A percentile compares a stretch with the other conserved stretches of the same genome.
Evolutionary conservation across 140 eudicot genomes (phyloP).

Genomic region (Oenanthe javanica): DNA sequence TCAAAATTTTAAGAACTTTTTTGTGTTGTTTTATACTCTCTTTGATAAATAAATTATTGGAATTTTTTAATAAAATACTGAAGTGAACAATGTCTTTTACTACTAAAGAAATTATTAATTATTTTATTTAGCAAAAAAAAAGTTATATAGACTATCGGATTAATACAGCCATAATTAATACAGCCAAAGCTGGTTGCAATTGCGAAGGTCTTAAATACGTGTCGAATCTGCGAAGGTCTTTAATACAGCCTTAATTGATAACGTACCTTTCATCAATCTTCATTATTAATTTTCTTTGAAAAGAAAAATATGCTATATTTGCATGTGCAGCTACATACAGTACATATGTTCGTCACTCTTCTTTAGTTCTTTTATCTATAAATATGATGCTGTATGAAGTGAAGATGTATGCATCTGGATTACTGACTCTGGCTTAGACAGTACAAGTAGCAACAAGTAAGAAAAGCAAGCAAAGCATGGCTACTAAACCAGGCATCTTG

Average conservation of each 20-base stretch:
- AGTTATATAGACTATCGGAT: too few relatives aligned
- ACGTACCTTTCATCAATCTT: not conserved
- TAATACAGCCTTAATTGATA: too few relatives aligned
- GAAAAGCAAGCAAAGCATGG: conserved; percentile 6
- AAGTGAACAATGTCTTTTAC: too few relatives aligned
- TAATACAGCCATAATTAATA: not conserved
- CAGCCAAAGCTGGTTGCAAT: not conserved
- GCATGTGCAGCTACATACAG: not conserved
- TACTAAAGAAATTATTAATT: too few relatives aligned
- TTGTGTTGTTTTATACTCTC: too few relatives aligned
- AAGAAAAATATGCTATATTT: not conserved
- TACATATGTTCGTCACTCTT: not conserved
- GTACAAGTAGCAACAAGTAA: not conserved
- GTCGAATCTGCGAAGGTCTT: not conserved
- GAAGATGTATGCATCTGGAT: not conserved
- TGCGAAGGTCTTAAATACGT: not conserved
- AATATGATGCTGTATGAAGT: not conserved
- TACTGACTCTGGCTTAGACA: not conserved
- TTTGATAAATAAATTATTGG: too few relatives aligned
- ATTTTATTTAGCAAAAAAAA: too few relatives aligned
- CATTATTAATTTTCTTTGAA: not conserved
- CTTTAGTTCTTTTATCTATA: not conserved
- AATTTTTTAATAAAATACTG: too few relatives aligned
- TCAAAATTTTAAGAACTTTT: too few relatives aligned
- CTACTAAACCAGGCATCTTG: conserved; percentile 15